Evolutionary conservation across 176 grass and related monocot genomes (phyloP), one percentile per base, ranked within the genome.

Genomic region (Oryza officinalis): DNA sequence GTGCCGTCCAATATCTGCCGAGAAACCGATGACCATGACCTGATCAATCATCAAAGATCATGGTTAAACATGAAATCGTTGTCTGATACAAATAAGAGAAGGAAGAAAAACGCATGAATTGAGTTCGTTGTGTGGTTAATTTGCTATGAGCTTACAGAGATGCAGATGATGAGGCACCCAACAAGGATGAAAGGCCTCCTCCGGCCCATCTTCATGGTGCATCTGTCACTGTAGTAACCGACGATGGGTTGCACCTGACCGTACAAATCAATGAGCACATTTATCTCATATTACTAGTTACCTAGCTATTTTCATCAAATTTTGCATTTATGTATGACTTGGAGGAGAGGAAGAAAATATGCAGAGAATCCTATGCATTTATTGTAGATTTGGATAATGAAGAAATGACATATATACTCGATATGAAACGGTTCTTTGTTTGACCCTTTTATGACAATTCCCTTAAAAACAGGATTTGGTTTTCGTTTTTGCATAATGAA

Each of bases 151-250:
- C 83, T 37, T 83, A 90, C 88, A n/a, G 84, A 86, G 28, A 26
- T 10, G 63, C 88, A 86, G 80, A 90, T 90, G 27, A 93, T 69
- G 20, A 90, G 23, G 76, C 96, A 98, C 22, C 96, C 96, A 10
- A 54, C 63, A 4, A 98, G 77, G 81, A 95, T 92, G 81, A 95
- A 98, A 2, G 96, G 96, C n/a, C 93, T 80, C 46, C 96, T 32
- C 25, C 92, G 90, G 33, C 91, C 93, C 18, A 93, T 73, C 78
- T 20, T 86, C 28, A 80, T 76, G 0, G 76, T 78, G 57, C 96
- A 98, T 25, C 80, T 84, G 77, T 98, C 96, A 40, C 93, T 98
- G 79, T 90, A 90, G 88, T 90, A 90, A 0, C 88, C 88, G 2
- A 90, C 88, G 47, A 90, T 79, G 46, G 88, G 88, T 87, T 90